Evolutionary conservation across 257 asterid species (phyloP), one percentile per base, ranked within the genome.

Genomic region (Solanum etuberosum): DNA sequence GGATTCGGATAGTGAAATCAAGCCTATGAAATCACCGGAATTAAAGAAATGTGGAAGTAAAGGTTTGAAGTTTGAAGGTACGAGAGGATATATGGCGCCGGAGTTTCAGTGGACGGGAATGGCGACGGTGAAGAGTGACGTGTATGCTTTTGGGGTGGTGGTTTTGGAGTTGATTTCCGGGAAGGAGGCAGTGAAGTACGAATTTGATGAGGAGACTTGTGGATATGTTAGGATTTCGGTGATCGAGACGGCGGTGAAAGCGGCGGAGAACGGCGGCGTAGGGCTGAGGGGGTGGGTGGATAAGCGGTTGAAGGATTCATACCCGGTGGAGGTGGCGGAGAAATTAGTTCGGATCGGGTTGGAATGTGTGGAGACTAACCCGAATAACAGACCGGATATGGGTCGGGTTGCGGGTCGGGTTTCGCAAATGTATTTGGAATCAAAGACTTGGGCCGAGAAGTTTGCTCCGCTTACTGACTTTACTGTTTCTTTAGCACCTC

Each of bases 21-120:
- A 4, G 46, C 6, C 74, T 35, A 9, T 86, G 15, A 78, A 59
- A 7, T 23, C 5, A 9, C 42, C 67, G 40, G 93, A 89, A 23
- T 37, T 86, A 2, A 90, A 83, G 88, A 88, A 92, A 89, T 87
- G 89, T 21, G 72, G 86, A 25, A 93, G 96, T 78, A 93, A 92
- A 88, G 61, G 71, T 2, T 90, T 85, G 86, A 94, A 95, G 70
- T 90, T 97, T 11, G 97, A 95, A 89, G 99, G 98, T 21, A 96
- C 95, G 5, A 88, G 96, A 68, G 99, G 98, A 73, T 97, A 97
- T 86, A 97, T 97, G 99, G 94, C 99, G 35, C 99, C 99, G 2
- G 99, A 97, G 88, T 97, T 92, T 63, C 94, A 90, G 54, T 78
- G 46, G 34, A 94, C 93, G 25, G 99, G 99, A 83, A 86, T 91